Evolutionary conservation across 2,329 filamentous ascomycete species (phyloP), one percentile per base, ranked within the genome.

Genomic region (Fusarium proliferatum): DNA sequence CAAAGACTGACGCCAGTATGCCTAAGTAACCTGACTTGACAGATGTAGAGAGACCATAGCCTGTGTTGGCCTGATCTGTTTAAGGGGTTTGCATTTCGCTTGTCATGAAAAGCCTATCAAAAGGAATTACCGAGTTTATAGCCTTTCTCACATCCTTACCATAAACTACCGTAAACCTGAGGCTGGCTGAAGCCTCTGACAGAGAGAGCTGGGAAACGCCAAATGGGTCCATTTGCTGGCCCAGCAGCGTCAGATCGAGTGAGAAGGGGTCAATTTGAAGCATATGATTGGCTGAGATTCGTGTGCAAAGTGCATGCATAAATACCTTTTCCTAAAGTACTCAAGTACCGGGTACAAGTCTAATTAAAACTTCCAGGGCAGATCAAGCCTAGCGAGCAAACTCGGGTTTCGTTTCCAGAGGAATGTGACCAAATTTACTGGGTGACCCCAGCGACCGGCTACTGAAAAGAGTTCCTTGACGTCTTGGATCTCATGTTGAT

Each of bases 291-390:
- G 61, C 23, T 34, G 4, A 21, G 2, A 15, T n/a, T 45, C 49
- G 36, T 59, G 59, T 69, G 55, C 76, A 77, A 77, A 77, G 76
- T 77, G 76, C 75, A 67, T 77, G 76, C 76, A 77, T 77, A 73
- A 75, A 73, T 77, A 68, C 62, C 45, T 61, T 60, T 70, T 64
- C 11, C 36, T 12, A 17, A 72, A 39, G 63, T 71, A 70, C 38
- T 30, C 26, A 59, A 59, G 69, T 71, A 68, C 19, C n/a, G 3
- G 23, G 16, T 69, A 69, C 67, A 42, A 34, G 17, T 55, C 64
- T 74, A 71, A 74, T 74, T 61, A 71, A 69, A 73, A 61, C 55
- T 67, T 68, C 33, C 61, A 71, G 65, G 66, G 70, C 61, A 55
- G 69, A 72, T 72, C 45, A 51, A 68, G 69, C 51, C 64, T 67